These are phyloP conservation scores for Epichloe glyceriae DNA, from an alignment of 2,329 filamentous ascomycete genomes.

Conservation along the genomic window DNA sequence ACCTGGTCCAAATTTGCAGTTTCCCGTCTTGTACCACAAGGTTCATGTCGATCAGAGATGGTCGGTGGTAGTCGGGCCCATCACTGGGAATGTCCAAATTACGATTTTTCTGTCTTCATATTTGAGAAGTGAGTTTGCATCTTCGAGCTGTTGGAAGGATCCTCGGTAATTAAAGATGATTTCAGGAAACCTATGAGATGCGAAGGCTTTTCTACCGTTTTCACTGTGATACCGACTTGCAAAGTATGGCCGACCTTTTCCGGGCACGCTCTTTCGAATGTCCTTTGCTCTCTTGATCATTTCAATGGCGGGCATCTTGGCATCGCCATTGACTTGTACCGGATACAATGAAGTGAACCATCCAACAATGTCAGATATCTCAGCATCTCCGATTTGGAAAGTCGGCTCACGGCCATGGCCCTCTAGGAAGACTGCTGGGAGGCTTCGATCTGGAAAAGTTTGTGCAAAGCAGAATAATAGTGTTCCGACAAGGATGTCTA, in stretches of 20 bases:
- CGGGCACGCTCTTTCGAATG: slow-evolving; percentile 18
- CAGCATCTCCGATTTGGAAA: slow-evolving; percentile 10
- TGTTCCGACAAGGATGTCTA: slow-evolving; percentile 26
- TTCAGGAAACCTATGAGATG: no score
- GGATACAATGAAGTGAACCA: slow-evolving; percentile 33
- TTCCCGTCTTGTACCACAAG: no score
- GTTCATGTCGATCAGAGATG: no score
- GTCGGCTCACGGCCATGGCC: slow-evolving; percentile 26
- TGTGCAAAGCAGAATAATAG: slow-evolving; percentile 21
- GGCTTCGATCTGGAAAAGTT: slow-evolving; percentile 20
- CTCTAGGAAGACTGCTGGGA: slow-evolving; percentile 26
- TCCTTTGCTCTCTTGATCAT: slow-evolving; percentile 20
- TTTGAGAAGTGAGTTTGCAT: no score
- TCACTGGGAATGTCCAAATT: no score
- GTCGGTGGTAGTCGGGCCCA: no score
- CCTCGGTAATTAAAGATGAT: no score
- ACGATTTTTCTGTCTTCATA: no score
- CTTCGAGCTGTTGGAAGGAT: no score
- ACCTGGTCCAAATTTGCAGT: no score
- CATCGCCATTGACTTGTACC: slow-evolving; percentile 10
- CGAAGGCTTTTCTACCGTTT: no score
- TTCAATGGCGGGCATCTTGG: slow-evolving; percentile 1
- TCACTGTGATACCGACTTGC: slow-evolving; percentile 12
- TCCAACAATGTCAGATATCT: slow-evolving; percentile 27
- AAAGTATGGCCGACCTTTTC: slow-evolving; percentile 27